These are phyloP conservation scores for Euphorbia lathyris DNA, from an alignment of 345 rosid genomes.

Conservation along the genomic window DNA sequence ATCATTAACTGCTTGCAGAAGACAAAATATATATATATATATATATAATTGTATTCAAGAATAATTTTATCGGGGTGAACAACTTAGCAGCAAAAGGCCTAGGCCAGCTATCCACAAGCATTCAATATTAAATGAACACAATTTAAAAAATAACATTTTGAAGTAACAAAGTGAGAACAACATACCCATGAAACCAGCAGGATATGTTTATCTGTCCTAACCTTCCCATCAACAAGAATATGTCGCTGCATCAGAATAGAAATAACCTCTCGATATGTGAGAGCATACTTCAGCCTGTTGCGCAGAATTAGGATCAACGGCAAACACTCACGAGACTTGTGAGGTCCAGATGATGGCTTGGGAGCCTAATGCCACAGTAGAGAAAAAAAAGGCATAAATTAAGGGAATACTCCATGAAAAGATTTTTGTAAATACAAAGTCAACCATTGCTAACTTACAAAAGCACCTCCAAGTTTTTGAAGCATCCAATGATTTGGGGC, in stretches of 20 bases:
- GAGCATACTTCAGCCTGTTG: conserved; percentile 1
- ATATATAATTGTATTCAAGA: no score
- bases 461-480: no score
- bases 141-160: no score
- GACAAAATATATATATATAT: no score
- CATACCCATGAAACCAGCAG: conserved; percentile 8
- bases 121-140: no score
- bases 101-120: no score
- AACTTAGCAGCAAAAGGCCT: no score
- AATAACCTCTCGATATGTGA: background rate
- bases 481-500: conserved; percentile 9
- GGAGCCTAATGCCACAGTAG: background rate
- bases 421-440: background rate
- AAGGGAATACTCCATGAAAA: background rate
- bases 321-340: background rate
- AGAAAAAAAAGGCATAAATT: background rate
- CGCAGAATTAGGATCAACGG: no score
- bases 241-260: conserved; percentile 6
- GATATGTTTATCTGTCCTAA: conserved; percentile 7
- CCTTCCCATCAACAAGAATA: conserved; percentile 3
- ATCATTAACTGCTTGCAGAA: no score
- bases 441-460: background rate
- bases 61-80: no score
- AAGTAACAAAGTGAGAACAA: no score
- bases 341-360: conserved; percentile 5